Evolutionary conservation across 345 rosid genomes (phyloP), one percentile per base, ranked within the genome.

Genomic region (Moringa oleifera): DNA sequence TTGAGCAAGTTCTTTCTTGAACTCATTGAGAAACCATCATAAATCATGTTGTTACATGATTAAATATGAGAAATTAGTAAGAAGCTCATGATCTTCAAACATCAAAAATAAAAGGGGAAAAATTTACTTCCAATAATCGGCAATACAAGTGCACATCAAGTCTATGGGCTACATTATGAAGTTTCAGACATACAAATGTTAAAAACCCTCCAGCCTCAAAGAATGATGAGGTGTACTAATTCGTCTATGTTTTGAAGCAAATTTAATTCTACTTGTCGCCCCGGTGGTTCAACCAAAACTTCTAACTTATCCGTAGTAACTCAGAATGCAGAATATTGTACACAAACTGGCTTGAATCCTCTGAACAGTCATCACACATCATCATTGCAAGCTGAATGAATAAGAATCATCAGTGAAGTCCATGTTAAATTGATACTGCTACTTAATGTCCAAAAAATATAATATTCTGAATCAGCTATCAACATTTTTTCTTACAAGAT

Each of bases 381-480:
- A 81, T 86, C 93, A 78, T 83, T 89, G 91, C 90, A 84, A 89
- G 91, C 91, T 86, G 89, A 78, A 79, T 72, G 70, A 80, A 81
- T 65, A 75, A 78, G 81, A 80, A 71, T 63, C 69, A 81, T 85
- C 81, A 85, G 86, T 81, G 72, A 61, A 59, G 73, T 69, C 55
- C 57, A 58, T 54, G 50, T 52, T 56, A 53, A 49, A 47, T 28
- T 10, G 55, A 53, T 69, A 64, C 52, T 65, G 24, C 63, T 21
- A 36, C 74, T 51, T 41, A 41, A 59, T 59, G 37, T 62, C 59
- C 64, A 37, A 18, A 19, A 65, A 61, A 57, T 22, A 51, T 2
- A 28, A 58, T 19, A 19, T 20, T 31, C 22, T 49, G 20, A 47
- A 53, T 17, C n/a, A 55, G 23, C 36, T n/a, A 4, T 33, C 53